phyloP scores from a whole-genome alignment of 768 basidiomycete species.

The Psilocybe cyanescens region DNA sequence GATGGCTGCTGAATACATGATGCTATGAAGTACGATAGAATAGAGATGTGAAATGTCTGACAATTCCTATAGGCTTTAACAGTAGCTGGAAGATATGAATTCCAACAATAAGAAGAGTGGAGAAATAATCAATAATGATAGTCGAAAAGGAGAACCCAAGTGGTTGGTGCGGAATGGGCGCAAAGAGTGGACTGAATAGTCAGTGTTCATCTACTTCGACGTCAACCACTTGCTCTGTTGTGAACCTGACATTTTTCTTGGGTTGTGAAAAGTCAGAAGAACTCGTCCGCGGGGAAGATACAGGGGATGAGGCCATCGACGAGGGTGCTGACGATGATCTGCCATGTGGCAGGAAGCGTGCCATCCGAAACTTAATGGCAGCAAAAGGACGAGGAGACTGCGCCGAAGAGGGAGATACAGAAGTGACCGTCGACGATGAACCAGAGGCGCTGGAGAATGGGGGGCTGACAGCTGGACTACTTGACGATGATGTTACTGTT shows the following conservation, averaged over 20 bases:
- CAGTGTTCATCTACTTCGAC: slow-evolving; percentile 17
- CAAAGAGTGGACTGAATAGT: background rate
- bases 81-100: background rate
- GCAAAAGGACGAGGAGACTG: slow-evolving; percentile 37
- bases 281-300: slow-evolving; percentile 43
- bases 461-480: slow-evolving; percentile 34
- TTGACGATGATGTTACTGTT: slow-evolving; percentile 38
- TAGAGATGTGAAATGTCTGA: background rate
- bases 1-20: slow-evolving; percentile 11
- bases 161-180: background rate
- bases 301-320: slow-evolving; percentile 34
- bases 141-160: slow-evolving; percentile 3
- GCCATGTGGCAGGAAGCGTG: slow-evolving; percentile 50
- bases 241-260: slow-evolving; percentile 68
- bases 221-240: slow-evolving; percentile 39
- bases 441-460: slow-evolving; percentile 45
- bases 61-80: background rate
- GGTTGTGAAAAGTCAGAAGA: slow-evolving; percentile 36
- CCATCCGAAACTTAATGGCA: slow-evolving; percentile 49
- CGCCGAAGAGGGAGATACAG: slow-evolving; percentile 36
- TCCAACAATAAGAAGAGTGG: background rate
- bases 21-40: slow-evolving; percentile 1
- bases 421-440: slow-evolving; percentile 53
- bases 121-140: slow-evolving; percentile 19
- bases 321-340: slow-evolving; percentile 43